A percentile compares a stretch with the other conserved stretches of the same genome.
phyloP scores from a whole-genome alignment of 1,139 yeast genomes.

The Candida albicans region DNA sequence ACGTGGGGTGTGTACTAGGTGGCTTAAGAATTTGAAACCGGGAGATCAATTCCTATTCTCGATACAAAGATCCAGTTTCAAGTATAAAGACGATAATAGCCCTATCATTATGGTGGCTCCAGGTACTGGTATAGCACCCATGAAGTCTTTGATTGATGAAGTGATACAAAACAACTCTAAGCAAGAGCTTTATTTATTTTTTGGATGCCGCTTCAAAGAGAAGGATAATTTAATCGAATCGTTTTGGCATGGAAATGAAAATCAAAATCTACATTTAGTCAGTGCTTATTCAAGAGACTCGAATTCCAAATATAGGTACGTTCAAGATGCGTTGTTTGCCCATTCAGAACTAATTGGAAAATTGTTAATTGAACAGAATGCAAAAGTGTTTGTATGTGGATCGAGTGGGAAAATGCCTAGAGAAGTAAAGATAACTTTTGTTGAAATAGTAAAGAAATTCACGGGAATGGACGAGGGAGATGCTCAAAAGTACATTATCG shows the following conservation, averaged over 20 bases:
- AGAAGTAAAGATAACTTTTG: constrained; percentile 76
- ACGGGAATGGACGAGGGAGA: constrained; percentile 38
- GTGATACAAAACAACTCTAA: constrained; percentile 14
- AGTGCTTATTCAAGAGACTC: constrained; percentile 66
- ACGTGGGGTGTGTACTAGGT: constrained; percentile 80
- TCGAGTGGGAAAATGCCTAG: constrained; percentile 95
- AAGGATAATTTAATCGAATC: constrained; percentile 70
- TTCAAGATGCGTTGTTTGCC: constrained; percentile 67
- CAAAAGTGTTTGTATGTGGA: constrained; percentile 79
- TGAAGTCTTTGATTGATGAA: constrained; percentile 61
- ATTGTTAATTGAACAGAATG: constrained; percentile 53
- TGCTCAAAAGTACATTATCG: constrained; percentile 52
- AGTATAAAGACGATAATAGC: constrained; percentile 34
- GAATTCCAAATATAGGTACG: constrained; percentile 51
- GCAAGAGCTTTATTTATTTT: constrained; percentile 53
- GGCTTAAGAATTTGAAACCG: constrained; percentile 53
- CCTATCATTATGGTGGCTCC: constrained; percentile 80
- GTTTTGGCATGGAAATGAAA: constrained; percentile 43
- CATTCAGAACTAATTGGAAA: constrained; percentile 49
- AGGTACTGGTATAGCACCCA: constrained; percentile 93
- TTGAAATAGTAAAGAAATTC: constrained; percentile 53
- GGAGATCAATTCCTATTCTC: constrained; percentile 58
- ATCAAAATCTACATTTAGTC: constrained; percentile 40
- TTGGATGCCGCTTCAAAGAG: constrained; percentile 69
- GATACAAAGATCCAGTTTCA: constrained; percentile 51